A percentile compares a stretch with the other conserved stretches of the same genome.
Conservation (phyloP, 164 flowering plant species). For the Amborella trichopoda region DNA sequence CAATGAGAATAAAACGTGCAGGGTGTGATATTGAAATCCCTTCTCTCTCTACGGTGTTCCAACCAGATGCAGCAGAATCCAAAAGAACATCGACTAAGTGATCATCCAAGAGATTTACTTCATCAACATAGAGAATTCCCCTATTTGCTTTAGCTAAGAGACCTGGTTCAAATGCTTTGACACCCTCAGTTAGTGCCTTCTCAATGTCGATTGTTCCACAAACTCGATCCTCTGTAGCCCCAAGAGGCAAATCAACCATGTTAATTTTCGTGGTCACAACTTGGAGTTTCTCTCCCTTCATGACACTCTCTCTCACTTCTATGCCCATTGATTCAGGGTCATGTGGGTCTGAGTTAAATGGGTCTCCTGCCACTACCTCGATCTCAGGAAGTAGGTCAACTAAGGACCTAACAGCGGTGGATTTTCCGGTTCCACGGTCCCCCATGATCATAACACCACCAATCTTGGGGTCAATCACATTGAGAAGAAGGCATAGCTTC, state of each 20-base stretch:
- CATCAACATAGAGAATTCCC: conserved; percentile 95
- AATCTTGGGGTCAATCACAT: conserved; percentile 95
- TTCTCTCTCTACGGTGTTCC: conserved; percentile 97
- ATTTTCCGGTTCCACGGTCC: conserved; percentile 93
- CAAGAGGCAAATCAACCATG: conserved; percentile 96
- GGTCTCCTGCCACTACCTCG: conserved; percentile 66
- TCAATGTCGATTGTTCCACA: conserved; percentile 97
- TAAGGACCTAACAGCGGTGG: conserved; percentile 85
- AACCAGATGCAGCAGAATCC: conserved; percentile 96
- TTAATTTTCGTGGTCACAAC: conserved; percentile 56
- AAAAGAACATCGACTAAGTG: conserved; percentile 83
- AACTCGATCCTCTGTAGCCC: conserved; percentile 94
- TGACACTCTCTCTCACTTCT: conserved; percentile 61
- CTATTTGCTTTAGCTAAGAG: conserved; percentile 90
- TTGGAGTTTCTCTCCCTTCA: conserved; percentile 46
- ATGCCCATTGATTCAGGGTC: conserved; percentile 83
- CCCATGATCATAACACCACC: conserved; percentile 99
- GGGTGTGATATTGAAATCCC: conserved; percentile 99
- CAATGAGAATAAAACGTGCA: conserved; percentile 86
- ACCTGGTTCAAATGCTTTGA: conserved; percentile 97
- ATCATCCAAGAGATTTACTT: conserved; percentile 90
- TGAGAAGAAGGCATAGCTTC: conserved; percentile 85
- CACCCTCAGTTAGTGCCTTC: conserved; percentile 92
- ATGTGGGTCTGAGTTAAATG: conserved; percentile 89
- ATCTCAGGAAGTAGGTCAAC: conserved; percentile 92